Percentiles rank a stretch among this genome's conserved stretches.
These are phyloP conservation scores for Oryza meyeriana DNA, from an alignment of 176 grass and related monocot genomes.

Conservation along the genomic window DNA sequence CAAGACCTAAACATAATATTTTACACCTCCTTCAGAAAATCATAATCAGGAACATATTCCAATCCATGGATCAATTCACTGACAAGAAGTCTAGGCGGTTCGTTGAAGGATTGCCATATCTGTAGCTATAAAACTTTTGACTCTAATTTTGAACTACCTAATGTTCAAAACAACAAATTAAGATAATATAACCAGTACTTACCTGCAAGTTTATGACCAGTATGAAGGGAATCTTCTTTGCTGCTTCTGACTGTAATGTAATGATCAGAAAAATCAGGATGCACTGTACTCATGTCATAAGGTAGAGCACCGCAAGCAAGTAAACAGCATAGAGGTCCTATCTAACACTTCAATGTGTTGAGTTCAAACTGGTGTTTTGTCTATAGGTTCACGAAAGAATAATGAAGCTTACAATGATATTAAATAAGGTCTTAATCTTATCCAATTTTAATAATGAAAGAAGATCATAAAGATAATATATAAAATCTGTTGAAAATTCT, in stretches of 20 bases:
- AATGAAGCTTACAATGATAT: background rate
- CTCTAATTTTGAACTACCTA: background rate
- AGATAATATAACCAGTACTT: constrained; percentile 10
- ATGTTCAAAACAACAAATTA: background rate
- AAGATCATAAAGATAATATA: background rate
- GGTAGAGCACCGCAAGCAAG: background rate
- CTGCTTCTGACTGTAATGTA: constrained; percentile 77
- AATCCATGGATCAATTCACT: background rate
- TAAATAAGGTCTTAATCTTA: background rate
- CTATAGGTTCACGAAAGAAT: background rate
- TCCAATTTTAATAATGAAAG: background rate
- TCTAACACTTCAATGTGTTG: background rate
- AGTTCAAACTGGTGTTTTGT: background rate
- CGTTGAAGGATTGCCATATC: background rate
- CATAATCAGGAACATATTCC: background rate
- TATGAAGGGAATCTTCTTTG: constrained; percentile 87
- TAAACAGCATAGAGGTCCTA: background rate
- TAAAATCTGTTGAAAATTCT: too few relatives aligned
- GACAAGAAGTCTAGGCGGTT: background rate
- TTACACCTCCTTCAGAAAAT: background rate
- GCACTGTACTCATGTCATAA: background rate
- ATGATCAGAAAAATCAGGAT: constrained; percentile 26
- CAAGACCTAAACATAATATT: background rate
- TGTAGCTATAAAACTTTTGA: background rate
- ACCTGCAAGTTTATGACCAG: constrained; percentile 95